Evolutionary conservation across 169 alveolate species (phyloP).

Genomic region (Eimeria brunetti): DNA sequence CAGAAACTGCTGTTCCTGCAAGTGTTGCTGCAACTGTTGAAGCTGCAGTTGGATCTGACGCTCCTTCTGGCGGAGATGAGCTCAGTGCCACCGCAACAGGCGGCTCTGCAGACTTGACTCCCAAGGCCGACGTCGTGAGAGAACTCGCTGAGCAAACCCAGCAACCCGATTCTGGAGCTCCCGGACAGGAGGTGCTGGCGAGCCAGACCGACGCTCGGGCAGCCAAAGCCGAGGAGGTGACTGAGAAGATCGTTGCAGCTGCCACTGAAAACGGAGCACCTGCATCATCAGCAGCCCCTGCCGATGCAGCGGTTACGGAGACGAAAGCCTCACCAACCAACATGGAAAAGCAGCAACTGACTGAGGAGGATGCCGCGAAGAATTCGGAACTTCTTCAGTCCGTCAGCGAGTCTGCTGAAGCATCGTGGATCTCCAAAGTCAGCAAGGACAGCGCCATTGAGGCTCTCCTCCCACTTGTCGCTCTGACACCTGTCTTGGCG

Average conservation of each 20-base stretch:
- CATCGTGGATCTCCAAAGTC: constrained; percentile 57
- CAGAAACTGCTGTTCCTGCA: constrained; percentile 13
- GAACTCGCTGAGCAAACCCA: constrained; percentile 43
- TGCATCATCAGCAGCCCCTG: not conserved
- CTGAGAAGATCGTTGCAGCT: constrained; percentile 31
- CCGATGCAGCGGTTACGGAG: not conserved
- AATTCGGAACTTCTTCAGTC: constrained; percentile 59
- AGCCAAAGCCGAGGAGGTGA: constrained; percentile 18
- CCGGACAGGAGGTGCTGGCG: constrained; percentile 11
- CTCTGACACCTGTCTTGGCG: constrained; percentile 52
- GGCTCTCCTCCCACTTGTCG: constrained; percentile 46
- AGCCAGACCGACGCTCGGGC: constrained; percentile 45
- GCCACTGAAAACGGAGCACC: not conserved
- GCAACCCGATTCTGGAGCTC: constrained; percentile 26
- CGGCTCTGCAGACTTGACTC: constrained; percentile 49
- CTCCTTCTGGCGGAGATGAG: constrained; percentile 41
- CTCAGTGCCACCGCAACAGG: constrained; percentile 4
- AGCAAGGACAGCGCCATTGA: constrained; percentile 58
- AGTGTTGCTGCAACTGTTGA: constrained; percentile 36
- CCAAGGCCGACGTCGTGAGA: constrained; percentile 10
- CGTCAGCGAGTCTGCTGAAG: constrained; percentile 64
- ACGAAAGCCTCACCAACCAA: not conserved
- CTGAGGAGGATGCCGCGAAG: constrained; percentile 43
- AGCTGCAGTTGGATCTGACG: constrained; percentile 30
- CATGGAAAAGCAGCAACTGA: constrained; percentile 17